These are phyloP conservation scores for Tulasnella sp. DNA, from an alignment of 768 basidiomycete species.

Conservation along the genomic window DNA sequence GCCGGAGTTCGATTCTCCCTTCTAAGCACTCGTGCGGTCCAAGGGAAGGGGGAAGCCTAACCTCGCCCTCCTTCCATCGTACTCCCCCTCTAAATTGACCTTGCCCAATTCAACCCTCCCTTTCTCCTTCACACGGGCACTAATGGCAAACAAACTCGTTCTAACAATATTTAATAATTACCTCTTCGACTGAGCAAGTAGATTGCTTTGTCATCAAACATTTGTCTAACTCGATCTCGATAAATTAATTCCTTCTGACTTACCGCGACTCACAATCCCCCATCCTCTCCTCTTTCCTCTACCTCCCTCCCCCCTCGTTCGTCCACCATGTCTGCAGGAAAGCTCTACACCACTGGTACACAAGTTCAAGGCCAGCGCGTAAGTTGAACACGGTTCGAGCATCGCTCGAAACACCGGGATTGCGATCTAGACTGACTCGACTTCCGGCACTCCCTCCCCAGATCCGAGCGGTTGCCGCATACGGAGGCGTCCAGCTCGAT, in stretches of 20 bases:
- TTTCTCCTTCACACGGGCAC: no score
- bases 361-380: constrained; percentile 51
- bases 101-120: background rate
- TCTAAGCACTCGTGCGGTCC: no score
- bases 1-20: no score
- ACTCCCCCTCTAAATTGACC: no score
- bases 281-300: background rate
- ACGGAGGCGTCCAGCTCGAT: constrained; percentile 17
- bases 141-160: background rate
- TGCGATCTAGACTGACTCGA: constrained; percentile 21
- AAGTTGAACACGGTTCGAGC: constrained; percentile 31
- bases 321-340: constrained; percentile 58
- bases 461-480: constrained; percentile 24
- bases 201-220: background rate
- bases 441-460: no score
- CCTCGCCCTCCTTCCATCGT: no score
- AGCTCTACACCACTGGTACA: constrained; percentile 51
- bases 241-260: background rate
- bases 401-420: background rate
- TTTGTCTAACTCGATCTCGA: background rate
- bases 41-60: no score
- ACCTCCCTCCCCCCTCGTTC: constrained; percentile 31
- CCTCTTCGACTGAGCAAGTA: background rate
- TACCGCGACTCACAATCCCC: background rate
- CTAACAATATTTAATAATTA: background rate